phyloP scores from a whole-genome alignment of 106 monocot genomes.

The Agapanthus africanus region DNA sequence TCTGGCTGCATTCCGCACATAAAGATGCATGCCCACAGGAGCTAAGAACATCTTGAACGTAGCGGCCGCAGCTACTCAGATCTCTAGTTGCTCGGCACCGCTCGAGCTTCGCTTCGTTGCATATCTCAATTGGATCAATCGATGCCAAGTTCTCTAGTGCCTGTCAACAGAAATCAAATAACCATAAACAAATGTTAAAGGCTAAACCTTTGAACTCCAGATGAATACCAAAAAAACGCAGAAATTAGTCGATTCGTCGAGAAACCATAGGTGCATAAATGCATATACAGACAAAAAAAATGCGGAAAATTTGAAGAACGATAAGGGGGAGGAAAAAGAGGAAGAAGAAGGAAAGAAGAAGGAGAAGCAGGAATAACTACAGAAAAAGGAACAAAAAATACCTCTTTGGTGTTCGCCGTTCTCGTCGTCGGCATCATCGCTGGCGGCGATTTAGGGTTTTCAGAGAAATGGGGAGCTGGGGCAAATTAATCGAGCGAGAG shows the following conservation, averaged over 20 bases:
- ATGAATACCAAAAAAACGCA: not conserved
- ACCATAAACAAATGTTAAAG: not conserved
- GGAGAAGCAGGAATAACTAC: too few relatives aligned
- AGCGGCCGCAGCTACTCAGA: slow-evolving; percentile 82
- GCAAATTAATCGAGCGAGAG: not conserved
- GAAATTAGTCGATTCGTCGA: not conserved
- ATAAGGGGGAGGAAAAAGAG: not conserved
- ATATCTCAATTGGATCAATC: slow-evolving; percentile 62
- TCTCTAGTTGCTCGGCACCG: slow-evolving; percentile 81
- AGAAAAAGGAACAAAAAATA: not conserved
- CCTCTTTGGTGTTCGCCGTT: slow-evolving; percentile 6
- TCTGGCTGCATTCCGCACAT: slow-evolving; percentile 83
- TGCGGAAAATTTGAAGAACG: not conserved
- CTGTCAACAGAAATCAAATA: not conserved
- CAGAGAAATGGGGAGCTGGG: not conserved
- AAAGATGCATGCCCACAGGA: slow-evolving; percentile 91
- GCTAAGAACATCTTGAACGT: slow-evolving; percentile 65
- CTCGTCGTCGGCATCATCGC: not conserved
- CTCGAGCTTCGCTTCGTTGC: slow-evolving; percentile 84
- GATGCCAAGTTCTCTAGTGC: slow-evolving; percentile 79
- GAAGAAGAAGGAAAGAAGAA: not conserved
- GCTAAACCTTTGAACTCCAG: not conserved
- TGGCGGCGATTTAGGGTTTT: slow-evolving; percentile 4
- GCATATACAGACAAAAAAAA: not conserved
- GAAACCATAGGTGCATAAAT: not conserved